These are phyloP conservation scores for Paulinella micropora DNA, from an alignment of 78 protist genomes.

Conservation along the genomic window DNA sequence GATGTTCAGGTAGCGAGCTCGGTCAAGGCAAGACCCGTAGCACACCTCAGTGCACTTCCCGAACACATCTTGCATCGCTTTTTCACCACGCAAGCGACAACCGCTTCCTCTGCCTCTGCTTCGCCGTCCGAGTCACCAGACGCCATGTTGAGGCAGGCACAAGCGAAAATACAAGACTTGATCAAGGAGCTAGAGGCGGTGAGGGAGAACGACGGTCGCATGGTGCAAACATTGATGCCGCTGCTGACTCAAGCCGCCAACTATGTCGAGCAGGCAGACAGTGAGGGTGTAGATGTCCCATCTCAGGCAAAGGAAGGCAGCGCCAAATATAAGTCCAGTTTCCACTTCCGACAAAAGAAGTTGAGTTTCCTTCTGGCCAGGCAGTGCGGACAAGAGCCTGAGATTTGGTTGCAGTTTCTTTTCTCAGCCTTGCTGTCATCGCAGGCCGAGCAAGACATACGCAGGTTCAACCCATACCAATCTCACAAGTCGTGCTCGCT, in stretches of 20 bases:
- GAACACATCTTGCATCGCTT: not conserved
- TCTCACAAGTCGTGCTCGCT: not conserved
- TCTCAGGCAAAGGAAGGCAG: too few species aligned
- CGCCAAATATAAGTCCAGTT: too few species aligned
- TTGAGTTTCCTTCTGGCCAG: not conserved
- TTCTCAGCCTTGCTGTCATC: not conserved
- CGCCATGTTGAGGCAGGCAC: not conserved
- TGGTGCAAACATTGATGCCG: not conserved
- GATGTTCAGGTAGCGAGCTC: not conserved
- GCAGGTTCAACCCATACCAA: not conserved
- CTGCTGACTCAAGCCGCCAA: not conserved
- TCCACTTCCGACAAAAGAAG: too few species aligned
- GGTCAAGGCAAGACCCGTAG: constrained; percentile 26
- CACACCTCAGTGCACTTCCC: not conserved
- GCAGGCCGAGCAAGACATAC: not conserved
- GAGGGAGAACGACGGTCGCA: not conserved
- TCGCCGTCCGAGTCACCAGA: not conserved
- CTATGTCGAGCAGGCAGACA: too few species aligned
- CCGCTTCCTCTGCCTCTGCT: too few species aligned
- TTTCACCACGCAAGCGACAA: not conserved
- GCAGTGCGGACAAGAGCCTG: not conserved
- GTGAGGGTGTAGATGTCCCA: too few species aligned
- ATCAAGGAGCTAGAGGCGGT: not conserved
- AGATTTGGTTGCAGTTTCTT: not conserved
- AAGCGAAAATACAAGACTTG: too few species aligned